Percentiles rank a stretch among this genome's conserved stretches.
Evolutionary conservation across 1,284 basidiomycete species (phyloP).

Genomic region (Tetrapyrgos nigripes): DNA sequence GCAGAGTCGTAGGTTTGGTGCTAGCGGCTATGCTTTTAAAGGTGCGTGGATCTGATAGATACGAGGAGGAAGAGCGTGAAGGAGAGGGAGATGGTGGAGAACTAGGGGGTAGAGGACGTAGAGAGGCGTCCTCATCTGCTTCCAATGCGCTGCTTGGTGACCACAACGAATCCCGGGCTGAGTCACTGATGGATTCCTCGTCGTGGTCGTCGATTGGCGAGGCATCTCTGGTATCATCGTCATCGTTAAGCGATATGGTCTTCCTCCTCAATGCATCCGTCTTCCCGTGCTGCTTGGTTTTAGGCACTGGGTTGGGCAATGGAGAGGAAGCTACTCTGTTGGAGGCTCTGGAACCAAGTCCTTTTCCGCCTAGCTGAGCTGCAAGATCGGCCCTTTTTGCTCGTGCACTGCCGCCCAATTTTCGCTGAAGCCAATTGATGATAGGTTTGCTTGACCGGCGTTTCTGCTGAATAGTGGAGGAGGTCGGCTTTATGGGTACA

Average conservation of each 20-base stretch:
- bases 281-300: conserved; percentile 43
- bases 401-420: conserved; percentile 74
- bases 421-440: conserved; percentile 91
- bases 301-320: conserved; percentile 35
- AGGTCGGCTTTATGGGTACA: conserved; percentile 9
- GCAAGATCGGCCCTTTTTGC: conserved; percentile 39
- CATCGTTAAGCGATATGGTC: conserved; percentile 70
- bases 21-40: conserved; percentile 85
- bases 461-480: conserved; percentile 52
- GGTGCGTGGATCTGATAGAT: conserved; percentile 79
- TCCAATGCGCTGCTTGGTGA: conserved; percentile 75
- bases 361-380: conserved; percentile 34
- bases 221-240: conserved; percentile 49
- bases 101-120: conserved; percentile 87
- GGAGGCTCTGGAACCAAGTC: conserved; percentile 35
- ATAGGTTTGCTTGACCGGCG: conserved; percentile 83
- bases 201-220: conserved; percentile 50
- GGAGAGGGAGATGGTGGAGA: conserved; percentile 85
- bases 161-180: conserved; percentile 74
- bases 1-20: conserved; percentile 94
- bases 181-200: conserved; percentile 52
- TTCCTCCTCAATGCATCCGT: conserved; percentile 51
- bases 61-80: conserved; percentile 79
- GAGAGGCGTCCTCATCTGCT: conserved; percentile 90
- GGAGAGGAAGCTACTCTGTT: conserved; percentile 49